Base-by-base conservation (phyloP, 352 stramenopile genomes). In the Thraustochytrium sp. region DNA sequence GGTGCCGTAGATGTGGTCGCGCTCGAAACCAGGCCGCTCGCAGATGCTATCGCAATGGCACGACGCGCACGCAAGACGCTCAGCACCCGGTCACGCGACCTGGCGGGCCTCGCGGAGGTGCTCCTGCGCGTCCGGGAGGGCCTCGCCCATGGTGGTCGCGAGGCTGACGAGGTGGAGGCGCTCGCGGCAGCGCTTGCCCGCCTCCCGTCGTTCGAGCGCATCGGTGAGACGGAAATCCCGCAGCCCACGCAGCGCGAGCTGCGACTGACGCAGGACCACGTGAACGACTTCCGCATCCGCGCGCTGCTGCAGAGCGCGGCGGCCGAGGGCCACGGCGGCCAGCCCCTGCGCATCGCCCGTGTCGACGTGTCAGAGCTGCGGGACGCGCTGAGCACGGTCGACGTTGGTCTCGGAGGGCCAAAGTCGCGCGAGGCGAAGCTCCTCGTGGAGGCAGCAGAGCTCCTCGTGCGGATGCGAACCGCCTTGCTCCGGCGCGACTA, bases 241-340 rank as follows among this genome's bases (percentile, higher is more conserved):
- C 44, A 61, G 29, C 4, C 5, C 1, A 26, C 40, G 51, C 18
- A 5, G 13, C 9, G 26, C 16, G 68, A 80, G 46, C 68, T 80
- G n/a, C 29, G 63, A 31, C 40, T 80, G 26, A 42, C 68, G n/a
- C 48, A 48, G 13, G 68, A 80, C 49, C 68, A 80, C 31, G 68
- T 72, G 18, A 68, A 64, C n/a, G 53, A 80, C 51, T 44, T 48
- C 21, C 48, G 68, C 4, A 80, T 80, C 29, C 31, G 31, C n/a
- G 31, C n/a, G 3, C 13, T 51, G 34, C n/a, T 64, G 11, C 31
- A 13, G 21, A 31, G 38, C 13, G 48, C 48, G 0, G 38, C 76
- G 5, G 11, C 16, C 18, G 46, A 8, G 13, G 44, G 68, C 68
- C n/a, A 63, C 31, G 68, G 44, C 5, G 46, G 68, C 48, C 13